Evolutionary conservation across 2,329 filamentous ascomycete genomes (phyloP), one percentile per base, ranked within the genome.

Genomic region (Sporothrix curviconia): DNA sequence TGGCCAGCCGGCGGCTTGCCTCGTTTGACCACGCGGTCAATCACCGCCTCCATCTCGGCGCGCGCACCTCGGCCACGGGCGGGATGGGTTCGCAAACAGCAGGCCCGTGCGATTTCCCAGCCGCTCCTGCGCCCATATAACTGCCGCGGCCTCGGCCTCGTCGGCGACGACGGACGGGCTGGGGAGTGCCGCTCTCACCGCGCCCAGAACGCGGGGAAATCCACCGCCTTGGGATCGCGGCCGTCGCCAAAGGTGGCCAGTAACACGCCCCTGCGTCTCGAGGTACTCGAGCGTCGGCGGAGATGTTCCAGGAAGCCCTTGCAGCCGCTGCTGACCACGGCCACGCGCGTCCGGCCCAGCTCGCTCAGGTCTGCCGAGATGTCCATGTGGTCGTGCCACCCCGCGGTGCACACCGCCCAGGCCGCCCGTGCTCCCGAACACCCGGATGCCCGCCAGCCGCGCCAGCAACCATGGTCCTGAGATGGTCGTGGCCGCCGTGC

Each of bases 271-370:
- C 67, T 86, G 83, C 0, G 83, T 86, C 70, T 86, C 84, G 19
- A 86, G 76, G 64, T 79, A 79, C 74, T 99, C 94, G 5, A 99
- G 78, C 0, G 94, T 99, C 54, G 90, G 81, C 2, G 88, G 85
- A 59, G n/a, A 96, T 91, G 68, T 99, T n/a, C 94, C 37, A 99
- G 78, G 71, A 99, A 97, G 61, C 92, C 94, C 74, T 99, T 99
- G 74, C 90, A 95, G 14, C 94, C 94, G 63, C 89, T 90, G 70
- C 87, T 89, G 54, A 99, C 78, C 2, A 99, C 92, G 25, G 92
- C 87, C 54, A 99, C 86, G 11, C 89, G 84, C 7, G 92, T 96
- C 58, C 91, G 82, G 15, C 94, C 92, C 52, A 99, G 82, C 76
- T 97, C 94, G 4, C 90, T 96, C 60, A 99, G 78, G 72, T 99